These are phyloP conservation scores for Dipodascus geniculatus DNA, from an alignment of 805 yeast species.

Conservation along the genomic window DNA sequence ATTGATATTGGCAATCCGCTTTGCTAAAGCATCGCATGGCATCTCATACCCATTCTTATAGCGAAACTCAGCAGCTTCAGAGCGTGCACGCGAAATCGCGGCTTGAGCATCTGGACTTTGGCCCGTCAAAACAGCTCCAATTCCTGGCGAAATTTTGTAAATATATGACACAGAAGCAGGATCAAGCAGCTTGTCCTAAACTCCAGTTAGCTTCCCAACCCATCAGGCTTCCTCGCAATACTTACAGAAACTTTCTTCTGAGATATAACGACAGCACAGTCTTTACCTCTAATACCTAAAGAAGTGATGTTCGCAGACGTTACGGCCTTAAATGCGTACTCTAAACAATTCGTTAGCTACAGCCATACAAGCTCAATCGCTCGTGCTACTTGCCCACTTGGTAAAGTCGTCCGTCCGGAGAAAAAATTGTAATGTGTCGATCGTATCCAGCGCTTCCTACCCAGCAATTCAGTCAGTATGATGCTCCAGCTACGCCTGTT, in stretches of 20 bases:
- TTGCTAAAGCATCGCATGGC: constrained; percentile 88
- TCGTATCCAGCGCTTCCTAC: constrained; percentile 87
- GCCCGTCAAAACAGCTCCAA: constrained; percentile 91
- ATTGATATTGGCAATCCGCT: constrained; percentile 89
- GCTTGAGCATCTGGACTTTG: constrained; percentile 87
- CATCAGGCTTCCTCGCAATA: background rate
- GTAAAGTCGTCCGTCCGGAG: constrained; percentile 95
- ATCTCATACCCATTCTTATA: constrained; percentile 93
- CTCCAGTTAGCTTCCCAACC: background rate
- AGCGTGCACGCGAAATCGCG: constrained; percentile 77
- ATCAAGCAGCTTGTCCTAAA: constrained; percentile 73
- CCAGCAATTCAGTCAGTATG: no score
- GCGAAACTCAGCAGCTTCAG: constrained; percentile 93
- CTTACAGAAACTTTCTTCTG: constrained; percentile 79
- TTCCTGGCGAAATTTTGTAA: constrained; percentile 65
- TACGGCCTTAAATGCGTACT: constrained; percentile 95
- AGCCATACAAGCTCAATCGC: background rate
- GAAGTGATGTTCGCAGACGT: constrained; percentile 87
- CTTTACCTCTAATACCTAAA: constrained; percentile 76
- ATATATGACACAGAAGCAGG: constrained; percentile 77
- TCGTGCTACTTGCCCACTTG: constrained; percentile 58
- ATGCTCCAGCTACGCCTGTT: no score
- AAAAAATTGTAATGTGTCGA: constrained; percentile 95
- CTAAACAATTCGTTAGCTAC: no score
- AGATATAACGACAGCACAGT: constrained; percentile 75